Evolutionary conservation across 2,329 filamentous ascomycete genomes (phyloP).

Genomic region (Alternaria arborescens): DNA sequence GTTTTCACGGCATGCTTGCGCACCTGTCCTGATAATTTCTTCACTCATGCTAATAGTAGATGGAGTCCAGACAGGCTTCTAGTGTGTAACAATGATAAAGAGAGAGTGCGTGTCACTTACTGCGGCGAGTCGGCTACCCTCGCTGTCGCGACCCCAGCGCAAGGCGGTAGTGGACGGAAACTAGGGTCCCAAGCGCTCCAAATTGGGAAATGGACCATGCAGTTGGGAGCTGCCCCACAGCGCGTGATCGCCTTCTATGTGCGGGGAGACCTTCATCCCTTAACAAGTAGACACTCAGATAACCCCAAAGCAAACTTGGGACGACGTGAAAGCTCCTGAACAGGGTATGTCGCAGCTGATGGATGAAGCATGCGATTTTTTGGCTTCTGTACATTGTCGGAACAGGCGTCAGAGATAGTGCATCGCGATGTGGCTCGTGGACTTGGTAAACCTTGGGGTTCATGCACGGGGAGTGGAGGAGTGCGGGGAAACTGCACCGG

Average conservation of each 20-base stretch:
- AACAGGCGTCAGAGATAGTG: not conserved
- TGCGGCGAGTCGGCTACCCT: not conserved
- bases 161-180: slow-evolving; percentile 1
- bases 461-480: slow-evolving; percentile 13
- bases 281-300: not conserved
- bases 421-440: not conserved
- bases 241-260: slow-evolving; percentile 10
- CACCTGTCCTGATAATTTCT: no score
- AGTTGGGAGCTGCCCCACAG: slow-evolving; percentile 16
- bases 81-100: not conserved
- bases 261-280: slow-evolving; percentile 7
- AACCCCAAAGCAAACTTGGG: not conserved
- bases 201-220: slow-evolving; percentile 9
- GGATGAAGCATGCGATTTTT: not conserved
- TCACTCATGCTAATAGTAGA: not conserved
- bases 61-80: not conserved
- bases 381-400: not conserved
- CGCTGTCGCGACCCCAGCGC: not conserved
- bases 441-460: slow-evolving; percentile 17
- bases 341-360: not conserved
- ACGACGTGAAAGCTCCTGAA: not conserved
- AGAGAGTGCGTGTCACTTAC: not conserved
- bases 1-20: no score
- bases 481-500: slow-evolving; percentile 35
- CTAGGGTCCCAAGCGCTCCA: not conserved